Conservation (phyloP, 495 filamentous ascomycete species). For the Neurospora discreta region DNA sequence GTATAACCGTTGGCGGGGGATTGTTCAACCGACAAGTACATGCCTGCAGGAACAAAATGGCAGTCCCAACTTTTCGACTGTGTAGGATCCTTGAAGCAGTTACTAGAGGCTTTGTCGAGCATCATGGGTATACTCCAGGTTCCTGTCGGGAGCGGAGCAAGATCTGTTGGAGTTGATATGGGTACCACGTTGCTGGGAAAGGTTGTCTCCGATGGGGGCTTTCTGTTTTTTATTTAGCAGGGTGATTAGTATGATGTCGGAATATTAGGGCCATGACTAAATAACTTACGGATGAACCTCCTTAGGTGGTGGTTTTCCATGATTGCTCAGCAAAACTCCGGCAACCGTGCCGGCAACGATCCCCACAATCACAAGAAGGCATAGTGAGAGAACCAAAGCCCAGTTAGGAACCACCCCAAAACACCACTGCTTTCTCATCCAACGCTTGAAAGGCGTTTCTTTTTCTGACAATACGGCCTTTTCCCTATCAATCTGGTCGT, state of each 20-base stretch:
- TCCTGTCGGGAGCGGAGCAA: conserved; percentile 54
- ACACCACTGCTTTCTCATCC: conserved; percentile 46
- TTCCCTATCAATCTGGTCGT: conserved; percentile 30
- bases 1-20: conserved; percentile 17
- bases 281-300: conserved; percentile 15
- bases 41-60: conserved; percentile 23
- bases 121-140: conserved; percentile 48
- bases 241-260: neutral
- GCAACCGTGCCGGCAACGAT: conserved; percentile 51
- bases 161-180: conserved; percentile 43
- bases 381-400: conserved; percentile 46
- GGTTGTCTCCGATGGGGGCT: neutral
- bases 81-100: conserved; percentile 53
- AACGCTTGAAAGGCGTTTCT: conserved; percentile 34
- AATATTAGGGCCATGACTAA: neutral
- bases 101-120: conserved; percentile 45
- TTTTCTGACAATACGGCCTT: conserved; percentile 33
- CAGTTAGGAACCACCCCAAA: conserved; percentile 59
- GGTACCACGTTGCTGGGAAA: conserved; percentile 40
- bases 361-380: conserved; percentile 47
- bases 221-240: neutral
- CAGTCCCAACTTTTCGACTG: conserved; percentile 64
- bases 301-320: conserved; percentile 17
- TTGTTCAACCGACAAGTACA: conserved; percentile 21
- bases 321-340: conserved; percentile 23